Percentiles rank a stretch among this genome's conserved stretches.
These are phyloP conservation scores for Syncephalis plumigaleata DNA, from an alignment of 371 early-diverging fungal species.

Conservation along the genomic window DNA sequence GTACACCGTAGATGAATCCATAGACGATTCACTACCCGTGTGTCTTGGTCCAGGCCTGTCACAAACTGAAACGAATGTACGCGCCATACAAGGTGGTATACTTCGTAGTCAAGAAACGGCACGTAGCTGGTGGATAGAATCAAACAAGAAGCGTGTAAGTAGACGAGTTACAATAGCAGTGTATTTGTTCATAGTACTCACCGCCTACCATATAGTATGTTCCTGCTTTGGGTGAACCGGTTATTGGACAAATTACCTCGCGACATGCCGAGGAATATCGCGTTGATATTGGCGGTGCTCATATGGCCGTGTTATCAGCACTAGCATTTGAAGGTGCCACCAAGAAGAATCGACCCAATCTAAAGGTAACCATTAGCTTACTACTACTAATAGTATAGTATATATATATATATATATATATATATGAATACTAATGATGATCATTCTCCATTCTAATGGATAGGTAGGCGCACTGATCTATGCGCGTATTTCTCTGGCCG, in stretches of 20 bases:
- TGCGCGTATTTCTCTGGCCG: slow-evolving; percentile 66
- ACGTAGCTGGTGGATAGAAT: slow-evolving; percentile 64
- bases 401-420: background rate
- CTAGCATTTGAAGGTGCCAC: slow-evolving; percentile 93
- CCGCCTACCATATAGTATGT: slow-evolving; percentile 44
- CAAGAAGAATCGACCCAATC: slow-evolving; percentile 74
- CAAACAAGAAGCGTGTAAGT: slow-evolving; percentile 59
- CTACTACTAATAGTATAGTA: background rate
- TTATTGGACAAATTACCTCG: slow-evolving; percentile 61
- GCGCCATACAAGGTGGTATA: slow-evolving; percentile 59
- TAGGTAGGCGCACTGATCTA: slow-evolving; percentile 63
- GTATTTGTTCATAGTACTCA: background rate
- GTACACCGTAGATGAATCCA: slow-evolving; percentile 4
- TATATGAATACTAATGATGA: too few relatives aligned
- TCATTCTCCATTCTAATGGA: background rate
- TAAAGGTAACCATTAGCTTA: slow-evolving; percentile 24
- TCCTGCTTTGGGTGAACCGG: slow-evolving; percentile 68
- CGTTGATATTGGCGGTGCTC: slow-evolving; percentile 90
- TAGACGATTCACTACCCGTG: slow-evolving; percentile 4
- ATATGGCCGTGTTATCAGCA: slow-evolving; percentile 52
- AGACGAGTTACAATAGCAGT: background rate
- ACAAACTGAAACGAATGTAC: slow-evolving; percentile 35
- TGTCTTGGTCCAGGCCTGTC: slow-evolving; percentile 66
- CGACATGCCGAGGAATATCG: slow-evolving; percentile 61
- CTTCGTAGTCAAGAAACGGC: slow-evolving; percentile 27